phyloP scores from a whole-genome alignment of 768 basidiomycete species.

The Gloeophyllum trabeum region DNA sequence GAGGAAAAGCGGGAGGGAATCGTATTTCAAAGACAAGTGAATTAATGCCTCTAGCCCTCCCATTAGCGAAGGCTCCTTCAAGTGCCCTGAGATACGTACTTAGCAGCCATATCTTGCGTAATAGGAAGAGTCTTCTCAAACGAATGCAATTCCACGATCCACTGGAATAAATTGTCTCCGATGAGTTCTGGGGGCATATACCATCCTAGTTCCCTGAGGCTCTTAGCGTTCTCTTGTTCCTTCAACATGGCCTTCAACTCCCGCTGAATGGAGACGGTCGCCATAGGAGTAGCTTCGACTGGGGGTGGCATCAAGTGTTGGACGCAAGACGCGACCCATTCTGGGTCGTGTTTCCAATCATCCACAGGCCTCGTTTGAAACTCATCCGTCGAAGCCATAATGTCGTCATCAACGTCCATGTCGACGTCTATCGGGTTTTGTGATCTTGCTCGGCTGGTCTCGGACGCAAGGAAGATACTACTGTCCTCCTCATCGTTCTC shows the following conservation, averaged over 20 bases:
- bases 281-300: slow-evolving; percentile 36
- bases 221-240: slow-evolving; percentile 38
- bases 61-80: not conserved
- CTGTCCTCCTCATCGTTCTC: slow-evolving; percentile 39
- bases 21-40: slow-evolving; percentile 66
- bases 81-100: slow-evolving; percentile 19
- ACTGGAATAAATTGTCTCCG: slow-evolving; percentile 59
- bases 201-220: slow-evolving; percentile 54
- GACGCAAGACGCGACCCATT: slow-evolving; percentile 33
- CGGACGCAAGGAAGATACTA: slow-evolving; percentile 24
- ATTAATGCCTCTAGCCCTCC: slow-evolving; percentile 32
- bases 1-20: slow-evolving; percentile 55
- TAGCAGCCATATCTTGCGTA: slow-evolving; percentile 43
- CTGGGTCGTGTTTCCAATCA: slow-evolving; percentile 45
- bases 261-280: slow-evolving; percentile 45
- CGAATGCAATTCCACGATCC: slow-evolving; percentile 66
- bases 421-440: not conserved
- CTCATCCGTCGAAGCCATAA: slow-evolving; percentile 13
- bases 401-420: not conserved
- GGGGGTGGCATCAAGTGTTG: slow-evolving; percentile 51
- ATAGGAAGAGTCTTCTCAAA: slow-evolving; percentile 52
- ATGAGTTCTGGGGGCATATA: slow-evolving; percentile 58
- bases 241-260: slow-evolving; percentile 53
- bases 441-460: not conserved
- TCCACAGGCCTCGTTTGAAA: slow-evolving; percentile 14